Base-by-base conservation (phyloP, 805 yeast genomes). In the Wickerhamia fluorescens region DNA sequence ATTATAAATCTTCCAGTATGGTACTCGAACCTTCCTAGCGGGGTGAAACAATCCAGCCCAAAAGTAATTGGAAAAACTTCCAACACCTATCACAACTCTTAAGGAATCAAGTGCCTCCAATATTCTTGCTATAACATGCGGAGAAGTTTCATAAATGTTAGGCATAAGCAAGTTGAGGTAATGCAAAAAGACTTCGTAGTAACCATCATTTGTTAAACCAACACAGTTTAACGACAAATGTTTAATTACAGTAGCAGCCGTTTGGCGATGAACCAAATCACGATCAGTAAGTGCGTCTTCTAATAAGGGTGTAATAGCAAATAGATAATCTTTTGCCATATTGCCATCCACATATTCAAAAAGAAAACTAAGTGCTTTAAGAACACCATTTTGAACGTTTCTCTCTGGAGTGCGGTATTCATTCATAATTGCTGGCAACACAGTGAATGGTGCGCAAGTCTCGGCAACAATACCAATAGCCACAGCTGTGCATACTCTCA, bases 391-490 rank as follows among this genome's bases (percentile, higher is more conserved):
- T 53, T 89, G 97, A 5, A 92, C 95, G 46, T 88, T 87, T 27
- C 77, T 74, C 37, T 88, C 96, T 0, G 95, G 96, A 3, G 84
- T 80, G 31, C 94, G 68, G 51, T 89, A 92, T 53, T 92, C 98
- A 53, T 89, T 87, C 94, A 92, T 83, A 28, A 92, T 60, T 0
- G 95, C 94, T 0, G 99, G 98, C 6, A 92, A 54, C 0, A 89
- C 94, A 0, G 96, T 85, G 55, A 83, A 92, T 0, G 97, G 95
- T 1, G 85, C 74, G 53, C 97, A 92, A 0, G 82, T 76, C 34
- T 88, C 92, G 0, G 97, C 97, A 6, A 92, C 94, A 42, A 92
- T 87, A 20, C 95, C 98, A 40, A 92, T 84, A 0, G 99, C 99
- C 23, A 92, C 96, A 5, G 98, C 96, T 0, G 97, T 86, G 52